Percentiles rank a stretch among this genome's conserved stretches.
These are phyloP conservation scores for Endothia cerciana DNA, from an alignment of 2,329 filamentous ascomycete genomes.

Conservation along the genomic window DNA sequence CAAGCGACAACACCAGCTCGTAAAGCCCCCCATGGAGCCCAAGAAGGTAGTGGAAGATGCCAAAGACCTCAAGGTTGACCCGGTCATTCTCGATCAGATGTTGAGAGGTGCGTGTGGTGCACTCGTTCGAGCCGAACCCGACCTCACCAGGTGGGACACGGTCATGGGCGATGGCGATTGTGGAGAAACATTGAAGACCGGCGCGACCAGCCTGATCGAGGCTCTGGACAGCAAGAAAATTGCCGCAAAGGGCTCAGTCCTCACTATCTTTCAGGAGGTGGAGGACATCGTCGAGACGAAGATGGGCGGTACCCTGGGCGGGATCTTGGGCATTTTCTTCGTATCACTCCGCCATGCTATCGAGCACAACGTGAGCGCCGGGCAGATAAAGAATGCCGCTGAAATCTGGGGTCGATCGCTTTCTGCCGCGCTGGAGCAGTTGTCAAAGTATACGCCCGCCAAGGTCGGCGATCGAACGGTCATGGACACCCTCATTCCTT, in stretches of 20 bases:
- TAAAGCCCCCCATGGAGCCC: conserved; percentile 41
- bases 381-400: conserved; percentile 36
- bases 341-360: conserved; percentile 51
- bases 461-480: conserved; percentile 60
- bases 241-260: conserved; percentile 49
- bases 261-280: conserved; percentile 51
- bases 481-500: conserved; percentile 61
- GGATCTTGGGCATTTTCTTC: conserved; percentile 59
- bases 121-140: conserved; percentile 61
- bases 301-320: conserved; percentile 58
- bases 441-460: conserved; percentile 58
- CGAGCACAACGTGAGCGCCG: conserved; percentile 31
- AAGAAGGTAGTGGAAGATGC: conserved; percentile 43
- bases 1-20: conserved; percentile 50
- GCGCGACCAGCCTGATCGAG: conserved; percentile 53
- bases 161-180: conserved; percentile 60
- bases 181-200: conserved; percentile 63
- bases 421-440: conserved; percentile 47
- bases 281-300: conserved; percentile 60
- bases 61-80: conserved; percentile 55
- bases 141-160: conserved; percentile 53
- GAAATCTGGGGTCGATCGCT: conserved; percentile 51
- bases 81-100: conserved; percentile 55
- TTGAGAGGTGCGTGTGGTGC: conserved; percentile 57
- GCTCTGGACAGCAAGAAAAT: conserved; percentile 44